Base-by-base conservation (phyloP, 768 basidiomycete genomes). In the Tricholomella constricta region DNA sequence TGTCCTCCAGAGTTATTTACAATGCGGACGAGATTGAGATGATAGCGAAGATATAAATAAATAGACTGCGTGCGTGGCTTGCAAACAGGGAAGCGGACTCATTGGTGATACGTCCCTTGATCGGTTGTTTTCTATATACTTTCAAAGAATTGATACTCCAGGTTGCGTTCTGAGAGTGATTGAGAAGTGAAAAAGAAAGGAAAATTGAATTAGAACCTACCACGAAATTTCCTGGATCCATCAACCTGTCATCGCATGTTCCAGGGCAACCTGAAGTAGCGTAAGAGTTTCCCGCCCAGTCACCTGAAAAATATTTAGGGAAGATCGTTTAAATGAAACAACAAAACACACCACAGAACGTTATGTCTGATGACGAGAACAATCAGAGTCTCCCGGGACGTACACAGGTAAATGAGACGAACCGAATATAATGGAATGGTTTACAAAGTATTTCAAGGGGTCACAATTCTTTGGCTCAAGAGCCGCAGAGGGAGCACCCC, bases 271-370 rank as follows among this genome's bases (percentile, higher is more conserved):
- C 79, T 2, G 78, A 84, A 9, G 86, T 86, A 4, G 81, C 78
- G 60, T 91, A 91, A 4, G 86, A 84, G 65, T 90, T 89, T 23
- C 89, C 89, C 14, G 90, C 90, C 90, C 89, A 91, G 69, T 90
- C 89, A 59, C 86, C 86, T 89, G 44, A 11, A 56, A 45, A 12
- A 14, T 11, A 38, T 17, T 53, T 15, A 42, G 60, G 22, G 4
- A 31, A 37, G 32, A 34, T 15, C n/a, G 11, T 38, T 6, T 4
- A n/a, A 38, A 45, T 20, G 52, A 29, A 7, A 46, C 51, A 47
- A 48, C 77, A 63, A 50, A 46, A 51, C 77, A 63, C 65, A 85
- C 89, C 89, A 61, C 90, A 91, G 60, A 91, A 88, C 2, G 89
- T 91, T 59, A 91, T 89, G 65, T 91, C 89, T 91, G 53, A 17